Evolutionary conservation across 257 asterid genomes (phyloP).

Genomic region (Prunella vulgaris): DNA sequence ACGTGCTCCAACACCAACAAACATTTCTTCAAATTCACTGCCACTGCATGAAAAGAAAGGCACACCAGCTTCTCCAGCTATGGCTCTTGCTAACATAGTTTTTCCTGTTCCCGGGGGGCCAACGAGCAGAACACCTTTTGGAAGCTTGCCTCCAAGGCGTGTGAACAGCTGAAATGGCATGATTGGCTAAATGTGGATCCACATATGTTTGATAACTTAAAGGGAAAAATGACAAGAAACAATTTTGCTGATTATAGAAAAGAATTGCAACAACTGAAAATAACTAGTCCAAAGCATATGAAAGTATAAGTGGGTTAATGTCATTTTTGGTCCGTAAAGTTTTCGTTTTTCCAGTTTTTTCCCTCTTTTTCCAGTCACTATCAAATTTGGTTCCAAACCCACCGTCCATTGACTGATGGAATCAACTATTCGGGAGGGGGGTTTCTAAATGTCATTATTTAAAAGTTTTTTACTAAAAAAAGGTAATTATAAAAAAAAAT

Average conservation of each 20-base stretch:
- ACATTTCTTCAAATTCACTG: constrained; percentile 93
- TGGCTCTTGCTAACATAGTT: constrained; percentile 94
- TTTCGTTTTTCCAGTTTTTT: too few relatives aligned
- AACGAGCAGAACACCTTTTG: constrained; percentile 83
- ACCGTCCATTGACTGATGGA: too few relatives aligned
- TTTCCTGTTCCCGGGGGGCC: constrained; percentile 98
- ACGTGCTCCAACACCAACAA: constrained; percentile 97
- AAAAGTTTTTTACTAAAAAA: too few relatives aligned
- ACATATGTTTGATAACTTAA: neutral
- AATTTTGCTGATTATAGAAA: neutral
- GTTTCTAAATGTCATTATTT: too few relatives aligned
- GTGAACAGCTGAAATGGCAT: constrained; percentile 62
- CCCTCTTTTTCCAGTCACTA: too few relatives aligned
- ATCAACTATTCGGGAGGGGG: too few relatives aligned
- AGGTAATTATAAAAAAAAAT: too few relatives aligned
- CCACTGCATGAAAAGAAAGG: constrained; percentile 95
- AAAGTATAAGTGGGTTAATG: neutral
- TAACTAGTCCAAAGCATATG: neutral
- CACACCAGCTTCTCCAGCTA: constrained; percentile 96
- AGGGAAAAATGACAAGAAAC: neutral
- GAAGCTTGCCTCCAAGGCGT: constrained; percentile 96
- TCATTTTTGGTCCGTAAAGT: too few relatives aligned
- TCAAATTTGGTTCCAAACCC: too few relatives aligned
- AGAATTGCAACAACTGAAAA: neutral
- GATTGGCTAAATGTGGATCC: constrained; percentile 22